Base-by-base conservation (phyloP, 768 basidiomycete genomes). In the Tulasnella sp. region DNA sequence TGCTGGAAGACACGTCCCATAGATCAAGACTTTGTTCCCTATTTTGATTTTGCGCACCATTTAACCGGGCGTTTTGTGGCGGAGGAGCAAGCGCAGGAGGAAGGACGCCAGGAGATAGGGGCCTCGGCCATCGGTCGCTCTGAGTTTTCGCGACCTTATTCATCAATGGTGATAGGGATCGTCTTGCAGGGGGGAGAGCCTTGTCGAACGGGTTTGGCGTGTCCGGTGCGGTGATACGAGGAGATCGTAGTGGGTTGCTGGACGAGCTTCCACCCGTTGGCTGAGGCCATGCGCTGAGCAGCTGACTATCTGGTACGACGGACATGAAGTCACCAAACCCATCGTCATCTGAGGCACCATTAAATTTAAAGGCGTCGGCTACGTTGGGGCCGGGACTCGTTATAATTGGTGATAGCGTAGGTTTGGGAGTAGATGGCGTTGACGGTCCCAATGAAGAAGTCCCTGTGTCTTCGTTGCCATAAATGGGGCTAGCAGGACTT, bases 361-460 rank as follows among this genome's bases (percentile, higher is more conserved):
- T 7, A 5, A 48, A 27, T 10, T 10, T n/a, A 48, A 48, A 27
- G 45, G 45, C 19, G 7, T 27, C 19, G 45, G n/a, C 26, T 48
- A n/a, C 7, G n/a, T 19, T 48, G 7, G 53, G 53, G 4, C n/a
- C 42, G 8, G 53, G 53, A 4, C 53, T n/a, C 5, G 53, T 55
- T 19, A 55, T 26, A 19, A 55, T 41, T 9, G 53, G 53, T 21
- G 53, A 55, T 15, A 55, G 34, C n/a, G 34, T 2, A 2, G 34
- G 8, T 42, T 26, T 38, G 26, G 62, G 62, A 45, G 58, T 64
- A 21, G 61, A 65, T 58, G 66, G 67, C 60, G 66, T 65, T 26
- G 66, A 66, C 9, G 65, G 64, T 38, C 7, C 7, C 34, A 38
- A 15, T 38, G 34, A 38, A 15, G 15, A 38, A 38, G 34, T 15